phyloP scores from a whole-genome alignment of 805 yeast genomes.

The Ogataea corticis region DNA sequence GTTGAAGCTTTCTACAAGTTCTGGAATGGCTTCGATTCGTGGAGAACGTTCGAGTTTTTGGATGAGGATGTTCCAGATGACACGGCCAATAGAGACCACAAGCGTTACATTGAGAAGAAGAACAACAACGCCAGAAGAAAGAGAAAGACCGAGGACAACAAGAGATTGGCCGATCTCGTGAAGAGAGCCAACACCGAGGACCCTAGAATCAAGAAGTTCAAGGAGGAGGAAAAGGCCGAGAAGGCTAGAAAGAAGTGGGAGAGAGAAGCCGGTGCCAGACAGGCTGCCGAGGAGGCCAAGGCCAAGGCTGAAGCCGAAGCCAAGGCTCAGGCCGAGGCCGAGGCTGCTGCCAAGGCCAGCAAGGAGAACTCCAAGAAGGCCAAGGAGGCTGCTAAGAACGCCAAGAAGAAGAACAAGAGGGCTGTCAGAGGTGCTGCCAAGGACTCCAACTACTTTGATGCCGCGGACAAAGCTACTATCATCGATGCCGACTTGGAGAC shows the following conservation, averaged over 20 bases:
- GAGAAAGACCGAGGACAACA: slow-evolving; percentile 96
- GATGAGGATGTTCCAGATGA: slow-evolving; percentile 99
- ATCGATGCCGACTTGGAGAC: slow-evolving; percentile 80
- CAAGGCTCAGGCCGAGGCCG: slow-evolving; percentile 73
- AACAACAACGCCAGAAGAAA: slow-evolving; percentile 95
- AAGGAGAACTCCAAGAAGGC: slow-evolving; percentile 71
- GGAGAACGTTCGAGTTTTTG: slow-evolving; percentile 97
- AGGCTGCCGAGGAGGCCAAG: slow-evolving; percentile 91
- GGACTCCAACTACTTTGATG: slow-evolving; percentile 84
- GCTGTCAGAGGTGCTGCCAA: slow-evolving; percentile 73
- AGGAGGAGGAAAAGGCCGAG: slow-evolving; percentile 91
- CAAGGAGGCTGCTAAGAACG: slow-evolving; percentile 95
- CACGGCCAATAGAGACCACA: slow-evolving; percentile 98
- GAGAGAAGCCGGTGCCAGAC: slow-evolving; percentile 94
- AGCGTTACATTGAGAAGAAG: slow-evolving; percentile 97
- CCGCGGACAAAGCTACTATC: slow-evolving; percentile 61
- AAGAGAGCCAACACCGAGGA: slow-evolving; percentile 88
- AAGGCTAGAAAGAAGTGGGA: slow-evolving; percentile 97
- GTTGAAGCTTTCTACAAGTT: slow-evolving; percentile 87
- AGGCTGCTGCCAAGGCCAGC: slow-evolving; percentile 62
- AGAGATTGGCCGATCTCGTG: slow-evolving; percentile 80
- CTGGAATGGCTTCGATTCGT: slow-evolving; percentile 93
- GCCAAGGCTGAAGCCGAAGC: slow-evolving; percentile 88
- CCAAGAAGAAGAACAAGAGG: slow-evolving; percentile 80
- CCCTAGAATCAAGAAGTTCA: slow-evolving; percentile 92